Evolutionary conservation across 2,329 filamentous ascomycete species (phyloP), one percentile per base, ranked within the genome.

Genomic region (Fusarium torulosum): DNA sequence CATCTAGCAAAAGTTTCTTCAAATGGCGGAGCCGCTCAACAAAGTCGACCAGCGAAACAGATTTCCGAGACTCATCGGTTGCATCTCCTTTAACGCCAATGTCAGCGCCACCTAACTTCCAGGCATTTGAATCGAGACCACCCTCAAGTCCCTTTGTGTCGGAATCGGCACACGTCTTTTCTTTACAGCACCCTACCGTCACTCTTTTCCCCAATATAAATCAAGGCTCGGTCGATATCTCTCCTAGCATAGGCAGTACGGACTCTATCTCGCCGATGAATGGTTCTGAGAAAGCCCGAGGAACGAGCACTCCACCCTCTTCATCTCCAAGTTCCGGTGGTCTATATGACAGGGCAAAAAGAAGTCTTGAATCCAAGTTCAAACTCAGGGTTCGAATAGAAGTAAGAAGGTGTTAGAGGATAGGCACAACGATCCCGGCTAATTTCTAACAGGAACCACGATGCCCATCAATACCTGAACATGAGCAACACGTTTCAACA

Each of bases 131-230:
- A 19, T 58, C 41, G 46, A 59, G 53, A 7, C 59, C 51, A 13
- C 67, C 78, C 2, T 63, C 72, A 14, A 84, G 81, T 51, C 83
- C 83, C 1, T 85, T 80, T 60, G 69, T 82, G 9, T 82, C 81
- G 1, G 84, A 86, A 62, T 79, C 80, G 17, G 81, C 80, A 1
- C 83, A 85, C 59, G 82, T 86, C 0, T 74, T 79, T 4, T 84
- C 82, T 0, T 69, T 86, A 5, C 84, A 86, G 55, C 75, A 70
- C 35, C 76, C 75, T 2, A 49, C 70, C 5, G 43, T 55, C n/a
- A 13, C 37, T 8, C 20, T 38, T 5, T 41, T 66, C 38, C 37
- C 71, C 8, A 46, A 63, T n/a, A 41, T 54, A 7, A 46, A 53
- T 2, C 59, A n/a, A 23, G 58, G 68, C 25, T 58, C 45, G 17